phyloP scores from a whole-genome alignment of 2,329 filamentous ascomycete species.

The Fusarium temperatum region DNA sequence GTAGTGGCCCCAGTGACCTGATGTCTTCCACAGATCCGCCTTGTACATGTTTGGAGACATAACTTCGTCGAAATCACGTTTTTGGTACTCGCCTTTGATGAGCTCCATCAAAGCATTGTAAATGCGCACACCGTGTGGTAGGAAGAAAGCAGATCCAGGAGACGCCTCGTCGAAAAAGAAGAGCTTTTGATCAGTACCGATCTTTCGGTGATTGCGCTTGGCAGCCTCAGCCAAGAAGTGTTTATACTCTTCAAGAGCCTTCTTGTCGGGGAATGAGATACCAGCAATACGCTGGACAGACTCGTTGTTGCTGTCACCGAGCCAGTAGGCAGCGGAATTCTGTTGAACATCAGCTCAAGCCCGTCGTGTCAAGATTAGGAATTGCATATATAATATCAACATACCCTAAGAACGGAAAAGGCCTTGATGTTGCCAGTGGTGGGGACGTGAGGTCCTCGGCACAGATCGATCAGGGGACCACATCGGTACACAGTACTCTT shows the following conservation, averaged over 20 bases:
- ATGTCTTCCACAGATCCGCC: constrained; percentile 89
- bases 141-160: constrained; percentile 92
- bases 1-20: constrained; percentile 87
- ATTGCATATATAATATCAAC: background rate
- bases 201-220: constrained; percentile 93
- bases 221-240: constrained; percentile 98
- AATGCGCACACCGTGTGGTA: constrained; percentile 91
- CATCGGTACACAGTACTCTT: constrained; percentile 95
- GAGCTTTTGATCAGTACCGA: constrained; percentile 94
- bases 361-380: background rate
- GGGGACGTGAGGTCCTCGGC: constrained; percentile 92
- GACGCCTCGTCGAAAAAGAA: constrained; percentile 97
- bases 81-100: constrained; percentile 88
- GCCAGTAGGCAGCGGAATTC: constrained; percentile 81
- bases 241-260: constrained; percentile 90
- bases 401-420: constrained; percentile 86
- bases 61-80: constrained; percentile 93
- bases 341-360: constrained; percentile 58
- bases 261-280: constrained; percentile 95
- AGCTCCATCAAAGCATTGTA: constrained; percentile 89
- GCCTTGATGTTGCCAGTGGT: constrained; percentile 92
- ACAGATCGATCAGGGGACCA: constrained; percentile 93
- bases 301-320: constrained; percentile 93
- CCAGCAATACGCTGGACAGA: constrained; percentile 96
- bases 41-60: constrained; percentile 97